A percentile compares a stretch with the other conserved stretches of the same genome.
Conservation (phyloP, 2,329 filamentous ascomycete genomes). For the Fusarium redolens region DNA sequence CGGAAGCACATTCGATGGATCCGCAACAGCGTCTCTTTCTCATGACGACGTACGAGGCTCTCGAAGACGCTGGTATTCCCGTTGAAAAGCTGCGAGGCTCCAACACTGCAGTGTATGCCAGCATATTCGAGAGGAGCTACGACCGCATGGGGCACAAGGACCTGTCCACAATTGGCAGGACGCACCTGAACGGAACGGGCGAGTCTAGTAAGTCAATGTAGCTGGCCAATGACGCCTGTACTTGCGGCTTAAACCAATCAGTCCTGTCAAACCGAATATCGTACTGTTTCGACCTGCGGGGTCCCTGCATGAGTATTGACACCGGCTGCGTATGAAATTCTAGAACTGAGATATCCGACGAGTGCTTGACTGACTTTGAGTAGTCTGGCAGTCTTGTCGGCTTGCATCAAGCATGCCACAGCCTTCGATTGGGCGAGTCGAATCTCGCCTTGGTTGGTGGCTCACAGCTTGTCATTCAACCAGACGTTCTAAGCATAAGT, state of each 20-base stretch:
- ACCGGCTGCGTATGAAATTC: background rate
- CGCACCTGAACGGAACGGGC: background rate
- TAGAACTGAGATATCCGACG: rapidly evolving
- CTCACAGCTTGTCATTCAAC: constrained; percentile 10
- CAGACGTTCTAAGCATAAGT: constrained; percentile 9
- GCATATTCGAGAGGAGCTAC: constrained; percentile 12
- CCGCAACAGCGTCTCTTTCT: background rate
- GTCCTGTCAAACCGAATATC: constrained; percentile 7
- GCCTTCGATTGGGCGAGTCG: constrained; percentile 1
- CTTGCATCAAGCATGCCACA: constrained; percentile 1
- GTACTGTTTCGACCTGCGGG: constrained; percentile 8
- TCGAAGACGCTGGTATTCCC: constrained; percentile 2
- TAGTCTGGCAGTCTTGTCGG: constrained; percentile 4
- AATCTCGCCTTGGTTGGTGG: constrained; percentile 1
- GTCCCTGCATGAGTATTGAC: constrained; percentile 6
- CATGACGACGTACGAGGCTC: constrained; percentile 8
- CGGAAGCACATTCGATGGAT: background rate
- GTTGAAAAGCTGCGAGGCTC: background rate
- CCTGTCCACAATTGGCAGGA: constrained; percentile 3
- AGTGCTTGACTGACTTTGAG: background rate
- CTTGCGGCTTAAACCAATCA: background rate
- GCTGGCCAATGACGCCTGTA: rapidly evolving
- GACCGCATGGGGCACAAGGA: constrained; percentile 10
- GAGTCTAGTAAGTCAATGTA: background rate
- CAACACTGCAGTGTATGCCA: constrained; percentile 7